Base-by-base conservation (phyloP, 2,329 filamentous ascomycete species). In the Furcasterigmium sp. region DNA sequence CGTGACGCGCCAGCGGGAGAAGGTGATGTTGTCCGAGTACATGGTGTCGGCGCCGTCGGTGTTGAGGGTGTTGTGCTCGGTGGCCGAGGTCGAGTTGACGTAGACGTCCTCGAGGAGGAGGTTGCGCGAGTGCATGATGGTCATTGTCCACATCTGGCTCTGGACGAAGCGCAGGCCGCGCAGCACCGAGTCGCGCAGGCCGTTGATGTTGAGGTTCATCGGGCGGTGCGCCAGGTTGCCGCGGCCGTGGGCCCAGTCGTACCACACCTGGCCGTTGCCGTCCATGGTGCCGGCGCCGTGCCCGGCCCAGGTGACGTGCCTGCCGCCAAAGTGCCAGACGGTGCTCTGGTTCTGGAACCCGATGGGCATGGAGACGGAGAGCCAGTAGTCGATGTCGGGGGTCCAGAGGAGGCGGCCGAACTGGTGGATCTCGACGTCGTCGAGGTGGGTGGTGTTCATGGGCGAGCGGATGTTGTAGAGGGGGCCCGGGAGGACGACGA, bases 121-220 rank as follows among this genome's bases (percentile, higher is more conserved):
- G 39, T 72, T 58, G 7, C 67, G 47, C 3, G 70, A 72, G 53
- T 72, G 59, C 9, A 72, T 73, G 23, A 78, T 65, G 1, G 72
- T 71, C 66, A 80, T 72, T 1, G 73, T 73, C 69, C 78, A 82
- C 77, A 82, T 81, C 58, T 81, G 77, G 46, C 69, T 75, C 46
- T 76, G 69, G 8, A 81, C 58, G 48, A 78, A 79, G 3, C 63
- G 62, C 14, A 80, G 46, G 3, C 73, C 67, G 29, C 62, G 58
- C 11, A 80, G 61, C 4, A 70, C 54, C 1, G 70, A 71, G 52
- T 79, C 70, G 5, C 58, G 70, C 4, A 75, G 62, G 3, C 63
- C 59, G 15, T 60, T 49, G 39, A 60, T 60, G 45, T 64, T 69
- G 52, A 80, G 67, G 15, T 72, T 77, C 49, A 81, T 69, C 8